Evolutionary conservation across 2,329 filamentous ascomycete genomes (phyloP).

Genomic region (Xylariaceae sp.): DNA sequence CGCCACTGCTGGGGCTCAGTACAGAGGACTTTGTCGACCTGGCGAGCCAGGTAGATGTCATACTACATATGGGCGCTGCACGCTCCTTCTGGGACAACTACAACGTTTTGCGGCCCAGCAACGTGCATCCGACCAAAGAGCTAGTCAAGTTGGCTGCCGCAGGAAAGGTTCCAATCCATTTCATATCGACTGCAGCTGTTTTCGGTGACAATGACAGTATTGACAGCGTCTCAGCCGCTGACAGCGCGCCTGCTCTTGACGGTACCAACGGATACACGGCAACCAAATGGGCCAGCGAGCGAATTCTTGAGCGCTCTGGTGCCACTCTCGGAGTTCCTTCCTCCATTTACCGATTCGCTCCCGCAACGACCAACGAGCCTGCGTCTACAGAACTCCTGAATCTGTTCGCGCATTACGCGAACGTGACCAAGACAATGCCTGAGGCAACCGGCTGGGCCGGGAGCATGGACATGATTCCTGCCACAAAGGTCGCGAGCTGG

Average conservation of each 20-base stretch:
- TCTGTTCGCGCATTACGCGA: no score
- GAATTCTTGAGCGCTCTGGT: slow-evolving; percentile 29
- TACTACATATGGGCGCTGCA: slow-evolving; percentile 55
- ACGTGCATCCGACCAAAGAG: slow-evolving; percentile 36
- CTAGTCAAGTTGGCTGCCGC: slow-evolving; percentile 27
- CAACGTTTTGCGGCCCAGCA: slow-evolving; percentile 29
- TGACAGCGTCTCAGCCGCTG: slow-evolving; percentile 28
- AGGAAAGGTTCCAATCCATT: slow-evolving; percentile 9
- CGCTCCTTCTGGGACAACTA: slow-evolving; percentile 37
- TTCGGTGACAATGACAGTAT: not conserved
- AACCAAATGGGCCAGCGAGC: slow-evolving; percentile 35
- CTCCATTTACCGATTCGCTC: slow-evolving; percentile 7
- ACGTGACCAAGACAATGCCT: no score
- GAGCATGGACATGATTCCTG: slow-evolving; percentile 3
- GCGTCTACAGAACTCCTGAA: not conserved
- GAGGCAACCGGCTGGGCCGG: slow-evolving; percentile 7
- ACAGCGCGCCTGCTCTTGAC: slow-evolving; percentile 12
- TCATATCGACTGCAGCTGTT: slow-evolving; percentile 13
- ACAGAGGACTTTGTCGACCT: slow-evolving; percentile 36
- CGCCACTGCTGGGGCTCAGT: slow-evolving; percentile 45
- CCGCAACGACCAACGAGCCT: not conserved
- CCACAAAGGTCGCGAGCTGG: not conserved
- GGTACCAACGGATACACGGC: slow-evolving; percentile 12
- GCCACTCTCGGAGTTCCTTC: not conserved
- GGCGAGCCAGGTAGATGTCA: slow-evolving; percentile 42